Evolutionary conservation across 2,329 filamentous ascomycete genomes (phyloP), one percentile per base, ranked within the genome.

Genomic region (Diaporthe sp.): DNA sequence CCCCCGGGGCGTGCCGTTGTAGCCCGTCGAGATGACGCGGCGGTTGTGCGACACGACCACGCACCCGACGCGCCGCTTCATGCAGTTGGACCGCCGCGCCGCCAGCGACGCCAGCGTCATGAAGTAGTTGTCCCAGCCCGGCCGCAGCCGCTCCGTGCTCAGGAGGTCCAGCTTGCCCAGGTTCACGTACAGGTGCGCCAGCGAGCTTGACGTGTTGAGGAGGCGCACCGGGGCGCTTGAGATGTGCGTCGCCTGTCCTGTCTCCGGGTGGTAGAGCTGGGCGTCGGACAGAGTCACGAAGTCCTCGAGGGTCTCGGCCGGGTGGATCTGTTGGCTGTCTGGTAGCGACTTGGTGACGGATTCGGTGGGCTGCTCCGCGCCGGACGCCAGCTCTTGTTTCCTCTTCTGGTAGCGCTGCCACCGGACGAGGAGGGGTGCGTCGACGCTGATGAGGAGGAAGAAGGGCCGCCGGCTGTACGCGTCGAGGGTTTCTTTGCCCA

Each of bases 121-220:
- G 83, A 99, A 99, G 86, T 99, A 99, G 81, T 94, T 93, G 85
- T 99, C 97, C 97, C 97, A 99, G 67, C 91, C 93, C 0, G 97
- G 97, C 1, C 97, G 92, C 49, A 99, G 88, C 2, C 97, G 93
- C 80, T 94, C 90, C 47, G 93, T 90, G 81, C 97, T 92, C 2
- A 93, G 89, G 37, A 99, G 90, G 82, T 98, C 91, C 10, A 98
- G 89, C 63, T 91, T 90, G 67, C 90, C 88, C 1, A 99, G 90
- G 12, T 94, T 93, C 4, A 89, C 87, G 83, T 95, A 92, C 8
- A 98, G 89, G 79, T 93, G 90, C 13, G 91, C 86, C 1, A 98
- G 85, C 37, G 93, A 93, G 22, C 91, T 88, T 0, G 94, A 94
- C 3, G 94, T 93, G 87, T 99, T 99, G 80, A 98, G 90, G 6